Evolutionary conservation across 768 basidiomycete genomes (phyloP).

Genomic region (Pholiota microspora): DNA sequence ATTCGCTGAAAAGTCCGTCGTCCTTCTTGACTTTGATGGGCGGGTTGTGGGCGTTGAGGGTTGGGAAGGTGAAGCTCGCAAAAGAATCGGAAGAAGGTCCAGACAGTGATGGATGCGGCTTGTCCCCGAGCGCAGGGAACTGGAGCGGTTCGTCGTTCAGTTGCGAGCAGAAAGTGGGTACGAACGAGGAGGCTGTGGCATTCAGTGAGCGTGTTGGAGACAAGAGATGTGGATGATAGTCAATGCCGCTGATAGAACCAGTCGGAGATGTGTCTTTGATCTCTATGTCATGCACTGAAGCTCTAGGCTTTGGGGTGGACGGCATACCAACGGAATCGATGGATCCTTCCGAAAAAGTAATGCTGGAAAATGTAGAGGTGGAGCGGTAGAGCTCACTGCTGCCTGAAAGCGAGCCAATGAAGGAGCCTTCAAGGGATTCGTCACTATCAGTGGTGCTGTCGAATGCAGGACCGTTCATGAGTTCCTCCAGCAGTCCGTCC

Average conservation of each 20-base stretch:
- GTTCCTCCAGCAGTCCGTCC: conserved; percentile 38
- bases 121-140: conserved; percentile 20
- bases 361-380: conserved; percentile 36
- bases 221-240: conserved; percentile 15
- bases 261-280: conserved; percentile 33
- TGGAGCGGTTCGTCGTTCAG: conserved; percentile 22
- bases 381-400: conserved; percentile 28
- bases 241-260: conserved; percentile 17
- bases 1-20: conserved; percentile 48
- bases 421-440: conserved; percentile 18
- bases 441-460: conserved; percentile 20
- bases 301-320: conserved; percentile 47
- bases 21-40: conserved; percentile 48
- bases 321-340: conserved; percentile 45
- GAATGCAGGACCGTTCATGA: conserved; percentile 32
- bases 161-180: conserved; percentile 33
- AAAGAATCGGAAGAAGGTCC: conserved; percentile 19
- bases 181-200: conserved; percentile 43
- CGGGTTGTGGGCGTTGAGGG: conserved; percentile 38
- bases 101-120: conserved; percentile 13
- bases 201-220: conserved; percentile 36
- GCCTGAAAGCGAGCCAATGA: conserved; percentile 18
- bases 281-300: conserved; percentile 33
- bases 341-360: conserved; percentile 41
- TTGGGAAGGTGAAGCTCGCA: conserved; percentile 46